Conservation (phyloP, 2,329 filamentous ascomycete genomes). For the Venturia effusa region DNA sequence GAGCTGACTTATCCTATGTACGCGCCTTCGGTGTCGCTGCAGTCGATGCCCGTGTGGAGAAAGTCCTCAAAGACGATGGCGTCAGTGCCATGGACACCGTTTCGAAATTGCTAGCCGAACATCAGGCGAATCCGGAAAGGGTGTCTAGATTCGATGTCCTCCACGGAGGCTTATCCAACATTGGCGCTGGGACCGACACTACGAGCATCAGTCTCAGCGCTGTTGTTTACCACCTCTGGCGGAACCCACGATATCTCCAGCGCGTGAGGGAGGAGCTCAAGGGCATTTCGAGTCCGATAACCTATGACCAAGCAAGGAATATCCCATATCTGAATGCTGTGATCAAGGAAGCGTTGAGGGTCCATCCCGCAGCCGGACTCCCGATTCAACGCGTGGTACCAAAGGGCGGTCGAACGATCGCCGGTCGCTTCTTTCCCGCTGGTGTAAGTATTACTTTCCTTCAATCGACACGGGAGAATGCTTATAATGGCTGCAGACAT, state of each 20-base stretch:
- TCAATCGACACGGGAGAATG: conserved; percentile 20
- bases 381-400: conserved; percentile 40
- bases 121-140: conserved; percentile 31
- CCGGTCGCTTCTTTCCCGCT: conserved; percentile 30
- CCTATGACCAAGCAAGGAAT: conserved; percentile 29
- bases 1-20: neutral
- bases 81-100: conserved; percentile 25
- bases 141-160: conserved; percentile 29
- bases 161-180: conserved; percentile 22
- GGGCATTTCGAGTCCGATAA: conserved; percentile 20
- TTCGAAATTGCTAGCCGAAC: conserved; percentile 31
- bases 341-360: conserved; percentile 37
- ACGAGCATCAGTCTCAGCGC: conserved; percentile 38
- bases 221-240: conserved; percentile 35
- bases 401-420: conserved; percentile 31
- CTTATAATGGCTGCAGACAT: conserved; percentile 23
- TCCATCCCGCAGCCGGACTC: conserved; percentile 39
- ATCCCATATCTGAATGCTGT: conserved; percentile 44
- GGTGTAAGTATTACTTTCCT: conserved; percentile 14
- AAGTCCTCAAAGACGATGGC: neutral
- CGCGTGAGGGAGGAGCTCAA: conserved; percentile 24
- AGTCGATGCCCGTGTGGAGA: conserved; percentile 16
- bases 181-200: conserved; percentile 33
- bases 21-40: neutral
- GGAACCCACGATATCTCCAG: conserved; percentile 19